Percentiles rank a stretch among this genome's conserved stretches.
Conservation (phyloP, 805 yeast species). For the Jamesozyma lodderae region DNA sequence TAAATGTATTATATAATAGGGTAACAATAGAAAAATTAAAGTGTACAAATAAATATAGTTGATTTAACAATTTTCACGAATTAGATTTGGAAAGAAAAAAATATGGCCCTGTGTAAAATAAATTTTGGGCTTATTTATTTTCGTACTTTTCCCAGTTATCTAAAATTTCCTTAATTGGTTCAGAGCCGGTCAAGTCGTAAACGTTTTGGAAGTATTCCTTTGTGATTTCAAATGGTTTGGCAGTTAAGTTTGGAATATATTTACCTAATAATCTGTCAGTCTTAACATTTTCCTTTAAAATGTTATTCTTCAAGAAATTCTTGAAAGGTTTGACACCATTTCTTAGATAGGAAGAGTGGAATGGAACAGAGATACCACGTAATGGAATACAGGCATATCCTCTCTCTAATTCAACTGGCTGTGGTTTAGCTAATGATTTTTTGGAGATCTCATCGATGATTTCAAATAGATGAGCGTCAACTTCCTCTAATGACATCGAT, state of each 20-base stretch:
- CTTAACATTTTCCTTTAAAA: slow-evolving; percentile 89
- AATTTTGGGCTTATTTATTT: slow-evolving; percentile 8
- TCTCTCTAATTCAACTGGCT: slow-evolving; percentile 94
- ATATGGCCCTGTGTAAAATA: no score
- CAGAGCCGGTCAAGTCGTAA: slow-evolving; percentile 82
- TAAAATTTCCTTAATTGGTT: slow-evolving; percentile 77
- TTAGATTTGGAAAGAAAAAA: no score
- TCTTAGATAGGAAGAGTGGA: slow-evolving; percentile 98
- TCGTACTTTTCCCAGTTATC: slow-evolving; percentile 93
- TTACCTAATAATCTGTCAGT: slow-evolving; percentile 88
- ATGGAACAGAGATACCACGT: slow-evolving; percentile 98
- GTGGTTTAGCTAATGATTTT: slow-evolving; percentile 78
- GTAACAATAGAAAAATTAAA: background rate
- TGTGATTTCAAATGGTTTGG: slow-evolving; percentile 90
- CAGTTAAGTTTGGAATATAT: slow-evolving; percentile 98
- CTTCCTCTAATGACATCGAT: slow-evolving; percentile 75
- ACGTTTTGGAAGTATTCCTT: slow-evolving; percentile 97
- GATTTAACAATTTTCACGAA: no score
- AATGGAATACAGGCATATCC: slow-evolving; percentile 98
- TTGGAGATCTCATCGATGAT: slow-evolving; percentile 79
- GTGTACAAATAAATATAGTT: no score
- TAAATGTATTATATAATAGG: background rate
- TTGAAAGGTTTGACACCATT: slow-evolving; percentile 99
- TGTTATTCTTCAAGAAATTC: slow-evolving; percentile 92
- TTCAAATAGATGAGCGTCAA: slow-evolving; percentile 78